Evolutionary conservation across 768 basidiomycete species (phyloP).

Genomic region (Mycena amicta): DNA sequence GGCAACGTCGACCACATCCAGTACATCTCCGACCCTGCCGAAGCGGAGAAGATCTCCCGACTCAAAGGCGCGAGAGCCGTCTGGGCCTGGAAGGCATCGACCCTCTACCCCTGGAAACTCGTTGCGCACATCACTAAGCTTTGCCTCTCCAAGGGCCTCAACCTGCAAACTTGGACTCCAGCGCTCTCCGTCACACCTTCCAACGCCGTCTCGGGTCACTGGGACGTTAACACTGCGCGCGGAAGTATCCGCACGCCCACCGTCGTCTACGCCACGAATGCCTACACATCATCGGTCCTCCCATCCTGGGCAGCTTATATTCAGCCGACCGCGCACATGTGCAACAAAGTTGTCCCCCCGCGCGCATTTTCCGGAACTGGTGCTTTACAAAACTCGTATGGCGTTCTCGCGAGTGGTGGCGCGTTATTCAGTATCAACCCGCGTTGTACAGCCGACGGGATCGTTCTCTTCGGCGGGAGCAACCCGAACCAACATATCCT

Average conservation of each 20-base stretch:
- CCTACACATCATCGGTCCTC: constrained; percentile 48
- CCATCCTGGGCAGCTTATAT: constrained; percentile 40
- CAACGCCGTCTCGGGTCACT: constrained; percentile 31
- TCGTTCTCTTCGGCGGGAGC: constrained; percentile 23
- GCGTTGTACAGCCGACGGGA: constrained; percentile 18
- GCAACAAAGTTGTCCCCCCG: constrained; percentile 25
- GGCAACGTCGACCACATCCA: constrained; percentile 23
- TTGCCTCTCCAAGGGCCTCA: constrained; percentile 27
- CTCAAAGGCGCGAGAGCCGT: constrained; percentile 36
- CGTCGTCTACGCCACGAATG: constrained; percentile 60
- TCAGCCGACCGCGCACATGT: constrained; percentile 24
- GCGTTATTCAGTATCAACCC: constrained; percentile 24
- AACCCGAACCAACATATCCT: constrained; percentile 19
- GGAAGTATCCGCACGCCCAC: constrained; percentile 42
- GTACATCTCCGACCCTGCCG: constrained; percentile 19
- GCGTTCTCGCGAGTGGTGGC: constrained; percentile 13
- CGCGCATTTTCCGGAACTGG: constrained; percentile 15
- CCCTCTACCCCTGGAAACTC: constrained; percentile 22
- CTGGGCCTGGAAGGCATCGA: constrained; percentile 29
- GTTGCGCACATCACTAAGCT: constrained; percentile 13
- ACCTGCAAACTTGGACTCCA: constrained; percentile 47
- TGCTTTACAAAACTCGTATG: constrained; percentile 24
- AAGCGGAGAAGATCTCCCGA: constrained; percentile 29
- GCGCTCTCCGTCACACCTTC: constrained; percentile 38
- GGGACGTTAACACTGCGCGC: constrained; percentile 44